Evolutionary conservation across 2,329 filamentous ascomycete species (phyloP), one percentile per base, ranked within the genome.

Genomic region (Fusarium dimerum): DNA sequence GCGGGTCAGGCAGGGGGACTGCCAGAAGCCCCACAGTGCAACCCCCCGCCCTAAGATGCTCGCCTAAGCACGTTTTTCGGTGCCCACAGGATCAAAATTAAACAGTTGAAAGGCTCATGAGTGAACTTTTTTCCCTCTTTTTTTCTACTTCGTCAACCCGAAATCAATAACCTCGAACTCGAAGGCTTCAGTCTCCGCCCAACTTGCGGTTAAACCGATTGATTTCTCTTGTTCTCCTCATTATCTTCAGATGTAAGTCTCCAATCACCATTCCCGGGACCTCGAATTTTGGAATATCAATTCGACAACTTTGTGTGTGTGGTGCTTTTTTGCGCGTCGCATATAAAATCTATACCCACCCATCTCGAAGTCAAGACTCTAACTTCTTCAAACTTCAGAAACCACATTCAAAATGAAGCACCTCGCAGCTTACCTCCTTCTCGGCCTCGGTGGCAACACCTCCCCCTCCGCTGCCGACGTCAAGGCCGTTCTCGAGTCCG

Each of bases 121-220:
- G 56, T 55, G 43, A 62, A 66, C 65, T 66, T 70, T 26, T 26
- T 26, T 26, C 20, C 7, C 20, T 26, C 62, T 26, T 26, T 26
- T 26, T 26, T 67, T 63, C 56, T 61, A 62, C 63, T 62, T 66
- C 59, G 59, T 62, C 64, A 60, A 53, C 60, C 61, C 64, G 63
- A 65, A 64, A 65, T 67, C 66, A 69, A 70, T 64, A 68, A 71
- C 68, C 70, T 71, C 84, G 89, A 88, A 96, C 91, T 90, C 84
- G 90, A 94, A 91, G 92, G 88, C 84, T 71, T 95, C 93, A 97
- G 93, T 97, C 93, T 96, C 93, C 93, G 92, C 89, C 84, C 87
- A 89, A 87, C 76, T 77, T 76, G 90, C 92, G 93, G 93, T 97
- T 96, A 96, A 97, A 96, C 88, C 86, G 93, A 97, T 97, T 97